Base-by-base conservation (phyloP, 148 eudicot genomes). In the Persicaria tinctoria region DNA sequence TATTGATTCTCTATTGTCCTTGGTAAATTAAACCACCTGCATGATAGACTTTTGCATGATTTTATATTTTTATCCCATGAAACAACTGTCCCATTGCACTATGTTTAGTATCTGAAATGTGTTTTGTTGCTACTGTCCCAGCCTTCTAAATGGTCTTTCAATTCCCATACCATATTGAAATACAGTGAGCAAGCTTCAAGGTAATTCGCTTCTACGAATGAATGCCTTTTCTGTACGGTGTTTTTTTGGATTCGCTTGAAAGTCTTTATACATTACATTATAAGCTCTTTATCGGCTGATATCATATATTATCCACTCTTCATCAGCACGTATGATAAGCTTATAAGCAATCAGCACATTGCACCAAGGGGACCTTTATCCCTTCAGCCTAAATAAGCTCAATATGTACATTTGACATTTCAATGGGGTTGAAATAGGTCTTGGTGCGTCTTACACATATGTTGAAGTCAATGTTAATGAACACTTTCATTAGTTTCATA, bases 61-160 rank as follows among this genome's bases (percentile, higher is more conserved):
- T 60, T 41, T 23, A 23, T 23, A 23, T 23, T 23, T 23, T 23
- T 32, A 32, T 32, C 41, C 41, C 41, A 32, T 32, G 41, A 32
- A 32, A 32, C 41, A 32, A 32, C 41, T 32, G 41, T 32, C 41
- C 2, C 41, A 32, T 32, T 32, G 41, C 41, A 32, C 41, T 32
- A 2, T 32, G 41, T 32, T 32, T 32, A 32, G 41, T 32, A 32
- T 32, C 75, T 81, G 56, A 75, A 23, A 62, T 53, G 20, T 20
- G 18, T 18, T 71, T 75, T 80, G 0, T 72, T 79, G 10, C 44
- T 83, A 73, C 23, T 75, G 27, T 84, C 82, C 76, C 92, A 95
- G 98, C 98, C 98, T 51, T 63, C 92, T 57, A 91, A 86, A 76
- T 95, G 98, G 98, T 79, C 93, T 78, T 92, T 95, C 82, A 95